Percentiles rank a stretch among this genome's conserved stretches.
phyloP scores from a whole-genome alignment of 2,329 filamentous ascomycete species.

The Sarocladium brachiariae region DNA sequence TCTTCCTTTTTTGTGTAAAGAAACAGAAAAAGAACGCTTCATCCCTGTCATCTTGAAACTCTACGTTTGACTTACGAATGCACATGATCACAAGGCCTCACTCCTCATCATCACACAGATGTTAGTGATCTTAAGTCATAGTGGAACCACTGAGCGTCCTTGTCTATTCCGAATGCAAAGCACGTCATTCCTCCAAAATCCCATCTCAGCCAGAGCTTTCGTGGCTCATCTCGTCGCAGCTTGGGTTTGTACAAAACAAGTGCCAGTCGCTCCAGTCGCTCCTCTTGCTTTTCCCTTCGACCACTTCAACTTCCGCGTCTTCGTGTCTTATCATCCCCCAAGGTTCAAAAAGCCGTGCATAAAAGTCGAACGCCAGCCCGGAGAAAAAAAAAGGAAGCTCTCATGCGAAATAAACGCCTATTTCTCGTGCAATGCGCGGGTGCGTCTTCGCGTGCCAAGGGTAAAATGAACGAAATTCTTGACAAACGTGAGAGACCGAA shows the following conservation, averaged over 20 bases:
- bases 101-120: too few species aligned
- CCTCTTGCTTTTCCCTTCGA: neutral
- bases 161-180: conserved; percentile 5
- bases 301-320: neutral
- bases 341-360: neutral
- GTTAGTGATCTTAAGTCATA: too few species aligned
- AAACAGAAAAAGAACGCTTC: too few species aligned
- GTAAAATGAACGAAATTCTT: conserved; percentile 2
- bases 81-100: too few species aligned
- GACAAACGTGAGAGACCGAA: neutral
- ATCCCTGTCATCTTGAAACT: too few species aligned
- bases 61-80: too few species aligned
- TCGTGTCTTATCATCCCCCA: neutral
- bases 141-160: neutral
- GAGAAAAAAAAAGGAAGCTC: neutral
- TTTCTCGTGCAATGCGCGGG: conserved; percentile 3
- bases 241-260: conserved; percentile 4
- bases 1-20: too few species aligned
- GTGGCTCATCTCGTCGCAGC: neutral
- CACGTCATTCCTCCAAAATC: neutral
- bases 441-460: conserved; percentile 2
- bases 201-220: neutral
- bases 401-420: conserved; percentile 3
- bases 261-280: neutral
- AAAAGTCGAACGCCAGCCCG: conserved; percentile 5